Percentiles rank a stretch among this genome's conserved stretches.
Evolutionary conservation across 306 rosid genomes (phyloP).

Genomic region (Carpinus fangiana): DNA sequence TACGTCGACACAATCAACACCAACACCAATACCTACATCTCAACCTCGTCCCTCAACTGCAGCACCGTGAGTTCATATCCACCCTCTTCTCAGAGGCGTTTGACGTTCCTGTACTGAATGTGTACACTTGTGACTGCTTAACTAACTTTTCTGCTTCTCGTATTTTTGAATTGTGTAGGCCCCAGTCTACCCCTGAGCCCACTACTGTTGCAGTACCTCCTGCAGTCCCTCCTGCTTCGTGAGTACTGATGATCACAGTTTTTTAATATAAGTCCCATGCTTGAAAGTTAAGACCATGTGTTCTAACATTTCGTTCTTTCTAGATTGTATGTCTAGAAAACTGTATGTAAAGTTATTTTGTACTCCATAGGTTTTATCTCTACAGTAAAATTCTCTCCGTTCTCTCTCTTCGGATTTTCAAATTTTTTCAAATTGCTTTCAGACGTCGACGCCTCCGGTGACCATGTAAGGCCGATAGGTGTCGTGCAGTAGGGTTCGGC

Average conservation of each 20-base stretch:
- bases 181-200: constrained; percentile 39
- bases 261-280: not conserved
- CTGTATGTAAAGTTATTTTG: not conserved
- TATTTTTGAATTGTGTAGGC: constrained; percentile 37
- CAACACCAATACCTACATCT: constrained; percentile 33
- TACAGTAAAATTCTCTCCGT: too few species aligned
- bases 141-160: constrained; percentile 4
- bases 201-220: constrained; percentile 50
- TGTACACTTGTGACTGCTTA: too few species aligned
- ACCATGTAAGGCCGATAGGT: too few species aligned
- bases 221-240: constrained; percentile 46
- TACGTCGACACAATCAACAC: constrained; percentile 25
- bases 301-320: not conserved
- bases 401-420: too few species aligned
- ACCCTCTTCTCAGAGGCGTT: not conserved
- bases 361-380: too few species aligned
- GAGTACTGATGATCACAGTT: constrained; percentile 14
- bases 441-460: too few species aligned
- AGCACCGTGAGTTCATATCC: constrained; percentile 44
- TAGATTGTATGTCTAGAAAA: not conserved
- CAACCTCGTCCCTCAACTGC: constrained; percentile 42
- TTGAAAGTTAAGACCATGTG: not conserved
- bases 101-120: not conserved
- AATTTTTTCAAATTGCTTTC: too few species aligned
- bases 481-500: too few species aligned